These are phyloP conservation scores for Haplosporangium sp. DNA, from an alignment of 371 early-diverging fungal species.

Conservation along the genomic window DNA sequence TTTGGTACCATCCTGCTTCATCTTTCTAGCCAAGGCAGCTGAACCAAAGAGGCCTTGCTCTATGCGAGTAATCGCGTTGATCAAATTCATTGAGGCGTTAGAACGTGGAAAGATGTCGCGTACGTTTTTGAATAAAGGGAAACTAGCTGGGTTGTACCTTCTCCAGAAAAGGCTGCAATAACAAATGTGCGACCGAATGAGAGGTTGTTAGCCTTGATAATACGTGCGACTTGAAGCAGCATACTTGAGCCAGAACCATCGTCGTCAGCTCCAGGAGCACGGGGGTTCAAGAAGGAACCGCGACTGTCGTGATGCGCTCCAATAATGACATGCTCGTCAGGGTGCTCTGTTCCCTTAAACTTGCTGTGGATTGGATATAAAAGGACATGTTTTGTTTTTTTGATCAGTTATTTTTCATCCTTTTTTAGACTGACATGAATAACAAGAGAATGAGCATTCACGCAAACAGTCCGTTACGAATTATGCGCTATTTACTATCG, in stretches of 20 bases:
- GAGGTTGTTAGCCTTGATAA: conserved; percentile 43
- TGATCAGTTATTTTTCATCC: conserved; percentile 4
- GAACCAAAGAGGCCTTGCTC: conserved; percentile 60
- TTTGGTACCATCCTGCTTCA: conserved; percentile 24
- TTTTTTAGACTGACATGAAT: conserved; percentile 3
- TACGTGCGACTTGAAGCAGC: conserved; percentile 46
- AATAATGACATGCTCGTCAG: conserved; percentile 51
- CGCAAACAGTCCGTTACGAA: background rate
- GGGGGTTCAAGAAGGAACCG: conserved; percentile 47
- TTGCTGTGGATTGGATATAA: conserved; percentile 28
- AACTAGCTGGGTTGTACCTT: conserved; percentile 27
- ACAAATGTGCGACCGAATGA: conserved; percentile 50
- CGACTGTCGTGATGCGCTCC: conserved; percentile 59
- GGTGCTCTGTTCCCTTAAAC: conserved; percentile 52
- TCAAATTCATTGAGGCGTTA: background rate
- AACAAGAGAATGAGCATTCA: conserved; percentile 1
- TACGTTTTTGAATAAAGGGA: background rate
- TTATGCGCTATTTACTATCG: background rate
- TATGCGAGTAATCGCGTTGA: background rate
- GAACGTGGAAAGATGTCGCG: background rate
- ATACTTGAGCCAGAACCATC: conserved; percentile 55
- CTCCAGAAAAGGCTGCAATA: conserved; percentile 56
- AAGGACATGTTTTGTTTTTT: background rate
- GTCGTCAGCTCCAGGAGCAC: conserved; percentile 60
- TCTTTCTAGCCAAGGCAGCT: conserved; percentile 50